phyloP scores from a whole-genome alignment of 2,329 filamentous ascomycete species.

The Trichoderma sp. region DNA sequence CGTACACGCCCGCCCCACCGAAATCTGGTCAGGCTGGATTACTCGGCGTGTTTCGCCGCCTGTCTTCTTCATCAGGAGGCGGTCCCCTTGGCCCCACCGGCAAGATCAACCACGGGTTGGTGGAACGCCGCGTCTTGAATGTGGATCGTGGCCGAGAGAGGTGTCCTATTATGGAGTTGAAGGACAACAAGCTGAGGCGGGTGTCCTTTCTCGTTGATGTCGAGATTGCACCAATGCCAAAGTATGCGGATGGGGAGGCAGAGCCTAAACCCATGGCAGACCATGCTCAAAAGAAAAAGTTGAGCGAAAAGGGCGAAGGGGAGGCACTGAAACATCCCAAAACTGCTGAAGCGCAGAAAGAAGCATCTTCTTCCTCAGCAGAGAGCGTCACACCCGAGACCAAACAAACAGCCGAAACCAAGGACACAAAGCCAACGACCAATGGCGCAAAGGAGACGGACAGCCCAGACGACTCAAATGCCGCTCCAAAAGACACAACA shows the following conservation, averaged over 20 bases:
- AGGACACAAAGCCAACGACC: slow-evolving; percentile 41
- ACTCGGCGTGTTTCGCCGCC: slow-evolving; percentile 77
- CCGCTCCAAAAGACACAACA: slow-evolving; percentile 38
- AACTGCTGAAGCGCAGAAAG: slow-evolving; percentile 55
- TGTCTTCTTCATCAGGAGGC: slow-evolving; percentile 66
- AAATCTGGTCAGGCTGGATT: slow-evolving; percentile 71
- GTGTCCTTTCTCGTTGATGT: slow-evolving; percentile 98
- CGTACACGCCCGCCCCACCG: slow-evolving; percentile 76
- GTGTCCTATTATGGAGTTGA: slow-evolving; percentile 77
- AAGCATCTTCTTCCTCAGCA: slow-evolving; percentile 40
- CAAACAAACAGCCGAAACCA: slow-evolving; percentile 44
- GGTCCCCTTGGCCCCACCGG: slow-evolving; percentile 36
- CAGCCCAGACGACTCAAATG: slow-evolving; percentile 26
- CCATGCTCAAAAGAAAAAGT: slow-evolving; percentile 61
- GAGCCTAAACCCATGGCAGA: slow-evolving; percentile 47
- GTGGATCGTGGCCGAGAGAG: slow-evolving; percentile 79
- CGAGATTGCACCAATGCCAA: slow-evolving; percentile 87
- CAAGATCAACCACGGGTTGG: slow-evolving; percentile 64
- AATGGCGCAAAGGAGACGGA: slow-evolving; percentile 36
- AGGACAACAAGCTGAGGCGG: slow-evolving; percentile 77
- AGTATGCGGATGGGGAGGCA: slow-evolving; percentile 67
- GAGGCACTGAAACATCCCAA: slow-evolving; percentile 72
- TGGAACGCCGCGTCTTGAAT: slow-evolving; percentile 82
- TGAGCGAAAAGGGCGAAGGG: slow-evolving; percentile 72
- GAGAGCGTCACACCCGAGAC: slow-evolving; percentile 49